These are phyloP conservation scores for Paracorniculantispora psalliotae DNA, from an alignment of 2,329 filamentous ascomycete genomes.

Conservation along the genomic window DNA sequence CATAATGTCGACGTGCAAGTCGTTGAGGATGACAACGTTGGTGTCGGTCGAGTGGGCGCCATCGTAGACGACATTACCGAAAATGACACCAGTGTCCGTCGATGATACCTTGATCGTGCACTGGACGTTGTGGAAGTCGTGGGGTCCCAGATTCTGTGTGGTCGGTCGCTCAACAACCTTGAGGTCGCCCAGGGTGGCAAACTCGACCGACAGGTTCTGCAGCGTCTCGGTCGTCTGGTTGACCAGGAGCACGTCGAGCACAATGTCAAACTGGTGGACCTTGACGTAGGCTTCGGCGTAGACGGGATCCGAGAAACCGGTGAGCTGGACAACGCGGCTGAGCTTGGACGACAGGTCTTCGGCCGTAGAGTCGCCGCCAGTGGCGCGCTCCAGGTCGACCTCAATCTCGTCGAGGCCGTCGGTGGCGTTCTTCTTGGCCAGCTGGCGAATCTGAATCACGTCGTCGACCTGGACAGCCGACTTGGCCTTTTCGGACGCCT, in stretches of 20 bases:
- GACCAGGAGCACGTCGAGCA: conserved; percentile 90
- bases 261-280: conserved; percentile 97
- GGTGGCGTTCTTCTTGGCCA: conserved; percentile 81
- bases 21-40: conserved; percentile 95
- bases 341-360: conserved; percentile 93
- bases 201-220: conserved; percentile 95
- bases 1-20: conserved; percentile 99
- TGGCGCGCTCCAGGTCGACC: conserved; percentile 87
- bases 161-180: conserved; percentile 97
- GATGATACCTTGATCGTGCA: conserved; percentile 98
- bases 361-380: conserved; percentile 75
- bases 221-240: conserved; percentile 96
- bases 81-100: conserved; percentile 97
- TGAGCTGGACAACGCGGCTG: conserved; percentile 92
- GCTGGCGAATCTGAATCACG: conserved; percentile 84
- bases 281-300: conserved; percentile 99
- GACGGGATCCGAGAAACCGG: conserved; percentile 95
- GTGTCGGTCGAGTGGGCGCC: conserved; percentile 87
- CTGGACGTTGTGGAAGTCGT: conserved; percentile 97
- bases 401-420: conserved; percentile 84
- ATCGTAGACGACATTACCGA: conserved; percentile 97
- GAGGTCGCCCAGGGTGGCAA: conserved; percentile 94
- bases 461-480: conserved; percentile 94
- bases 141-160: conserved; percentile 89
- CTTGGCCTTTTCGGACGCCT: conserved; percentile 88